Percentiles rank a stretch among this genome's conserved stretches.
phyloP scores from a whole-genome alignment of 352 stramenopile genomes.

The Globisporangium ultimum region DNA sequence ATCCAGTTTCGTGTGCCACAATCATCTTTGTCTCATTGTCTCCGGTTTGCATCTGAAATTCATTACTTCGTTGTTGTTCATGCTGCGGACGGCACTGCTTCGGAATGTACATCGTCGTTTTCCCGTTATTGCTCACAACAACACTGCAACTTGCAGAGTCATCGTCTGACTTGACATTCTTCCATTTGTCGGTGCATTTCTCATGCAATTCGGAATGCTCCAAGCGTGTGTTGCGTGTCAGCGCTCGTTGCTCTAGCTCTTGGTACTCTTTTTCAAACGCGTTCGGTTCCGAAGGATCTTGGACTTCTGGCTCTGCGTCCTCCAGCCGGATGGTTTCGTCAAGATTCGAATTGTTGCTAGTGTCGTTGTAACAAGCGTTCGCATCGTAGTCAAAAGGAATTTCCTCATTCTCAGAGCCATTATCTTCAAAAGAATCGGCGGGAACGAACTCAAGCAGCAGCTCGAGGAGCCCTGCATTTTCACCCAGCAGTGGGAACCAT shows the following conservation, averaged over 20 bases:
- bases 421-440: slow-evolving; percentile 12
- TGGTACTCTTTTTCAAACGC: slow-evolving; percentile 9
- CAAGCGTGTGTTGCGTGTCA: slow-evolving; percentile 21
- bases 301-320: slow-evolving; percentile 3
- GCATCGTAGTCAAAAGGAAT: background rate
- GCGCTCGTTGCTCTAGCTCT: slow-evolving; percentile 11
- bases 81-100: slow-evolving; percentile 9
- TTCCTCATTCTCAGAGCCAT: slow-evolving; percentile 8
- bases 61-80: background rate
- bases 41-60: background rate
- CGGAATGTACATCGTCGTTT: slow-evolving; percentile 54
- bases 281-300: slow-evolving; percentile 16
- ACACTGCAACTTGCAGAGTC: slow-evolving; percentile 16
- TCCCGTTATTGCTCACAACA: slow-evolving; percentile 34
- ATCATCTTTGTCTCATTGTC: slow-evolving; percentile 5
- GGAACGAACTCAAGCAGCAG: slow-evolving; percentile 49
- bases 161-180: background rate
- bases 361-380: slow-evolving; percentile 3
- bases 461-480: slow-evolving; percentile 41
- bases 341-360: background rate
- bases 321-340: background rate
- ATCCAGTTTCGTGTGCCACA: background rate
- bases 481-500: slow-evolving; percentile 41
- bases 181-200: slow-evolving; percentile 1
- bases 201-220: slow-evolving; percentile 22